Base-by-base conservation (phyloP, 2,329 filamentous ascomycete genomes). In the Daldinia sp. region DNA sequence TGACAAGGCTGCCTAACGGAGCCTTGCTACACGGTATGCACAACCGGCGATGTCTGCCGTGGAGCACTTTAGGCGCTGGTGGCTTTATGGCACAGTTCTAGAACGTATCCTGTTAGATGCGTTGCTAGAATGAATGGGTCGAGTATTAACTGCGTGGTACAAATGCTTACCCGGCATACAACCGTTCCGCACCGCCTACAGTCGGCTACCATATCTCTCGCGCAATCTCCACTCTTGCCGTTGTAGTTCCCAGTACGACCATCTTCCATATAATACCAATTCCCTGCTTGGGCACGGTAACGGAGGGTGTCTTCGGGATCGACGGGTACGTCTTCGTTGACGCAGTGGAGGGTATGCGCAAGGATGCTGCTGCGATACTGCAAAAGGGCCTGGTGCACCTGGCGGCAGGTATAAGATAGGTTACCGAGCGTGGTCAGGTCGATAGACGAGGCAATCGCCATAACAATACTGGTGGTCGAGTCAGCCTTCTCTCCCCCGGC, bases 61-160 rank as follows among this genome's bases (percentile, higher is more conserved):
- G 88, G 34, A 96, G 82, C 19, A 87, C 83, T 29, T 83, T 80
- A 1, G 84, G 82, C 2, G 90, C 86, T 0, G 92, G 93, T 0
- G 91, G 88, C 77, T 97, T 97, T 72, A 92, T 90, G 4, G 90
- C 89, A 77, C 94, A 98, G 71, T 98, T 98, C 93, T 96, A 75
- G 53, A 11, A 19, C 7, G 29, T 39, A n/a, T 15, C 30, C 19
- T 48, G 30, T 60, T 17, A 64, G 30, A 53, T 19, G 39, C 49
- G 13, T 7, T 13, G 11, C 34, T 9, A 32, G 7, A 41, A 50
- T 4, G 34, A n/a, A 56, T 74, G 61, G 19, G 11, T 21, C 15
- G 23, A 55, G 55, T 45, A n/a, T n/a, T 21, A 27, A 19, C 17
- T 10, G 21, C 21, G 21, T 11, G 17, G 9, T 41, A 47, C 9